Base-by-base conservation (phyloP, 1,139 yeast genomes). In the Geotrichum australiense region DNA sequence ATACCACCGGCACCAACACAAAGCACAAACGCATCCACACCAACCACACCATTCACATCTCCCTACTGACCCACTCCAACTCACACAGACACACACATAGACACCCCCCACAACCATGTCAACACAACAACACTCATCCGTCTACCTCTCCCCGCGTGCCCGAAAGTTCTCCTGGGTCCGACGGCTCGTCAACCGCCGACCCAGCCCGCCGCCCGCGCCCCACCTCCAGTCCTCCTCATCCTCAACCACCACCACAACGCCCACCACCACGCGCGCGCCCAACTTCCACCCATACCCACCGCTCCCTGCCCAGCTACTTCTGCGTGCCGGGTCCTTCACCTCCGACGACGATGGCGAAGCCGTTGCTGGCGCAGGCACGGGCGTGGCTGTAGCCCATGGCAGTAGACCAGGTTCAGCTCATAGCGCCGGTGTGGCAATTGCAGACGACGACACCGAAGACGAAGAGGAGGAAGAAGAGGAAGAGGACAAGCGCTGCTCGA, bases 401-500 rank as follows among this genome's bases (percentile, higher is more conserved):
- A 8, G 7, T 7, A 23, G 10, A 11, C 7, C 25, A 23, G 25
- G 11, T 23, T 23, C 25, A 23, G 11, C 25, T 8, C 10, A 23
- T n/a, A 12, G 21, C 12, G 8, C 35, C 29, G 30, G 14, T 4
- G 29, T 23, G 11, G 14, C 18, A 22, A 15, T n/a, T 11, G 12
- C 25, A 4, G 27, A 39, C 21, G 42, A 39, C 31, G 19, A 26
- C 18, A 24, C 24, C 8, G 30, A 24, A 15, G 39, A 35, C 5
- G 42, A 38, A 33, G 37, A 47, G 4, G 42, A 29, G 12, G 40
- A 37, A 15, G 40, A 37, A 8, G 40, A 37, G 18, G 32, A 39
- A 18, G 35, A 30, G 29, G 12, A 15, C 31, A 56, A 56, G 35
- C 47, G 58, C 18, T 45, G 58, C 15, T 52, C 58, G 23, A 56